Evolutionary conservation across 2,329 filamentous ascomycete species (phyloP).

Genomic region (Orbilia brochopaga): DNA sequence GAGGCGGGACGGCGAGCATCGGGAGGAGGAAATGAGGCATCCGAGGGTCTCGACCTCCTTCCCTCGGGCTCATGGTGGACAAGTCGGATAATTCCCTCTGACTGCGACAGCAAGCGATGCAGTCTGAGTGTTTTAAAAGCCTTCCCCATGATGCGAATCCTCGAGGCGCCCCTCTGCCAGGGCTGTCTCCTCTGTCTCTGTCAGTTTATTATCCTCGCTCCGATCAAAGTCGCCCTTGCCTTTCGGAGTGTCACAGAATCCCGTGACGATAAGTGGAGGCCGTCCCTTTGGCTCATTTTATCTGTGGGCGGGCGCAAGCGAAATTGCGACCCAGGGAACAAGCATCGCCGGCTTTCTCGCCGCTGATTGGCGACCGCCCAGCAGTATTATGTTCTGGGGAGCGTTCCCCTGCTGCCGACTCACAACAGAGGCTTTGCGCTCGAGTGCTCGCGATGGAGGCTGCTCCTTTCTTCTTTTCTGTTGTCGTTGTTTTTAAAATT

Average conservation of each 20-base stretch:
- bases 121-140: slow-evolving; percentile 39
- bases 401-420: background rate
- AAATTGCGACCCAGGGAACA: slow-evolving; percentile 38
- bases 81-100: no score
- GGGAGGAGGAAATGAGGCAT: slow-evolving; percentile 47
- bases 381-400: no score
- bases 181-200: background rate
- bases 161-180: background rate
- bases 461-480: slow-evolving; percentile 28
- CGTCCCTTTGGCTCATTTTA: slow-evolving; percentile 44
- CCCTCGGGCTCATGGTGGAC: no score
- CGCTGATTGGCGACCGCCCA: slow-evolving; percentile 31
- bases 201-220: background rate
- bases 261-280: slow-evolving; percentile 42
- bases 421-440: slow-evolving; percentile 5
- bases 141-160: background rate
- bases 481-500: slow-evolving; percentile 6
- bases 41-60: no score
- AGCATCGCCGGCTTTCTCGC: slow-evolving; percentile 20
- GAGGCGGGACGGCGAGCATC: slow-evolving; percentile 49
- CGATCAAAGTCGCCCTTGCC: slow-evolving; percentile 13
- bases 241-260: slow-evolving; percentile 33
- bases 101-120: background rate
- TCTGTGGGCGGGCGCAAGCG: slow-evolving; percentile 49
- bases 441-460: background rate